A percentile compares a stretch with the other conserved stretches of the same genome.
These are phyloP conservation scores for Stenocarpella maydis DNA, from an alignment of 2,329 filamentous ascomycete genomes.

Conservation along the genomic window DNA sequence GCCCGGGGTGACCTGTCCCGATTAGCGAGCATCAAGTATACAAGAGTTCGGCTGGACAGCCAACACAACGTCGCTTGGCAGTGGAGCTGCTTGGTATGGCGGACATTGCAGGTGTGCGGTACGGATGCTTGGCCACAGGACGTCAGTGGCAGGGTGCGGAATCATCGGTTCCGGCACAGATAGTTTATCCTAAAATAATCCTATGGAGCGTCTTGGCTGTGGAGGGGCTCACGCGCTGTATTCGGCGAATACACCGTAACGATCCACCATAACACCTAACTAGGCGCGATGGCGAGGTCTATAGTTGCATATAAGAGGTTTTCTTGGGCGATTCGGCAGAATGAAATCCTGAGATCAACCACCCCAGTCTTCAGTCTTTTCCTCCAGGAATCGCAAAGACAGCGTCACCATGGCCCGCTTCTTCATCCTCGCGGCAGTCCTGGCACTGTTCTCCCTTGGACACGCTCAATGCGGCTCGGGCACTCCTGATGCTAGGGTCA, in stretches of 20 bases:
- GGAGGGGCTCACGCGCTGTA: background rate
- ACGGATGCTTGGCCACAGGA: conserved; percentile 9
- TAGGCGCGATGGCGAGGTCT: no score
- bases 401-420: background rate
- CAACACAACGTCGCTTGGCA: conserved; percentile 2
- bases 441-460: conserved; percentile 51
- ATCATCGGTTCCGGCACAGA: conserved; percentile 22
- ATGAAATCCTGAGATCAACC: background rate
- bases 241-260: background rate
- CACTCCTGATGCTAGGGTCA: conserved; percentile 53
- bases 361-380: background rate
- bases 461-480: conserved; percentile 58
- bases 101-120: conserved; percentile 16
- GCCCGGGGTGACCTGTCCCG: conserved; percentile 11
- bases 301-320: background rate
- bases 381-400: background rate
- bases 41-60: background rate
- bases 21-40: conserved; percentile 13
- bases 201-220: conserved; percentile 1
- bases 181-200: conserved; percentile 14
- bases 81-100: background rate
- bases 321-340: background rate
- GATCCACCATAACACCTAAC: no score
- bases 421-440: conserved; percentile 48
- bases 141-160: conserved; percentile 7